Conservation (phyloP, 257 asterid species). For the Nicotiana otophora region DNA sequence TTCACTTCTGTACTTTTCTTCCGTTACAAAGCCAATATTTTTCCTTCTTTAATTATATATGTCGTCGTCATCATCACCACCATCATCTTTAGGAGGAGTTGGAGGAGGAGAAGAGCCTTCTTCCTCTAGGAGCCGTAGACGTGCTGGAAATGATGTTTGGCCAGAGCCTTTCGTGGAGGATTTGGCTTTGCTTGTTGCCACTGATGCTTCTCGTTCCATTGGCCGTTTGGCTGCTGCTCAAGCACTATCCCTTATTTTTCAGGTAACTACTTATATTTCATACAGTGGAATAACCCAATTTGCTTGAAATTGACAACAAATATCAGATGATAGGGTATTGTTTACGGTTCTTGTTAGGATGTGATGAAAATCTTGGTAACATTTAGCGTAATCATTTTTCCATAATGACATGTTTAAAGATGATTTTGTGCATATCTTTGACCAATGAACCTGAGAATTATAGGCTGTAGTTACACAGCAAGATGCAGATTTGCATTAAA, state of each 20-base stretch:
- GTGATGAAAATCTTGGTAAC: not conserved
- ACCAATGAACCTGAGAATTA: not conserved
- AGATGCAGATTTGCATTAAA: not conserved
- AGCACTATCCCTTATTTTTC: slow-evolving; percentile 57
- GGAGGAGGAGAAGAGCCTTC: slow-evolving; percentile 33
- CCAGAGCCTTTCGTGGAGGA: slow-evolving; percentile 80
- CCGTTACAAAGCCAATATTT: not conserved
- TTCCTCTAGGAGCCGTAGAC: slow-evolving; percentile 41
- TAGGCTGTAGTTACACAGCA: not conserved
- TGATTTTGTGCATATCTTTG: not conserved
- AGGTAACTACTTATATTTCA: slow-evolving; percentile 23
- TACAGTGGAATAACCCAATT: too few species aligned
- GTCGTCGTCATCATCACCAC: slow-evolving; percentile 48
- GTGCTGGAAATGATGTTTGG: slow-evolving; percentile 57
- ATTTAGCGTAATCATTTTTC: not conserved
- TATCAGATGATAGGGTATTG: not conserved
- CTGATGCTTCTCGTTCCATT: slow-evolving; percentile 41
- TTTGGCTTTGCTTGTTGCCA: slow-evolving; percentile 54
- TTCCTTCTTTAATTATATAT: slow-evolving; percentile 6
- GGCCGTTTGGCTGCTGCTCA: slow-evolving; percentile 80
- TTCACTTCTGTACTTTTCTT: not conserved
- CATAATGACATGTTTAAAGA: not conserved
- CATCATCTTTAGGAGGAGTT: slow-evolving; percentile 23
- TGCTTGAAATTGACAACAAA: not conserved
- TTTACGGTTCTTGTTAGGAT: not conserved